Evolutionary conservation across 2,329 filamentous ascomycete genomes (phyloP).

Genomic region (Stachybotrys chlorohalonatus): DNA sequence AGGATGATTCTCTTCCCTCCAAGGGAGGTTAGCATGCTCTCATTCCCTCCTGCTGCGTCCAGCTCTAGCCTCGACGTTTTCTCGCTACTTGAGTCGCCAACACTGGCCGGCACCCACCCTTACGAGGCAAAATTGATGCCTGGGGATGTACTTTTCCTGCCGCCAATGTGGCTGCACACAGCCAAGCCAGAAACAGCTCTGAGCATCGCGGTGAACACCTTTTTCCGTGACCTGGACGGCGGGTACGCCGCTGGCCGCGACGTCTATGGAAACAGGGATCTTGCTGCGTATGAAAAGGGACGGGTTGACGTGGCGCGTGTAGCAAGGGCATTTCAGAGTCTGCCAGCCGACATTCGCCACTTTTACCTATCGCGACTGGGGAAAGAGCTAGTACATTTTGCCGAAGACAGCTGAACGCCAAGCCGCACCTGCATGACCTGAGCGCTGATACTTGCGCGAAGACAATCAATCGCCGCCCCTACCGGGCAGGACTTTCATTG

Average conservation of each 20-base stretch:
- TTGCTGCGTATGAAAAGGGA: slow-evolving; percentile 77
- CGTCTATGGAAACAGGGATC: slow-evolving; percentile 80
- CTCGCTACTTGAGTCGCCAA: slow-evolving; percentile 28
- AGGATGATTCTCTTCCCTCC: slow-evolving; percentile 71
- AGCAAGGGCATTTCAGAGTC: slow-evolving; percentile 48
- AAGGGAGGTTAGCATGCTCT: slow-evolving; percentile 58
- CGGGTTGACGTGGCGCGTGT: slow-evolving; percentile 64
- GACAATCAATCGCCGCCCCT: not conserved
- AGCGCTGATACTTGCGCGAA: too few relatives aligned
- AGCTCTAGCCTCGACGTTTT: slow-evolving; percentile 74
- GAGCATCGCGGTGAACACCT: slow-evolving; percentile 81
- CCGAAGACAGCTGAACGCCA: slow-evolving; percentile 6
- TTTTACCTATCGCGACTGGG: slow-evolving; percentile 71
- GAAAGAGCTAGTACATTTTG: slow-evolving; percentile 45
- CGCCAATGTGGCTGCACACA: slow-evolving; percentile 77
- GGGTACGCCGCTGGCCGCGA: slow-evolving; percentile 69
- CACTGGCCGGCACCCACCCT: slow-evolving; percentile 45
- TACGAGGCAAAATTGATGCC: slow-evolving; percentile 56
- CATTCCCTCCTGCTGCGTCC: slow-evolving; percentile 67
- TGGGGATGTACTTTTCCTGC: slow-evolving; percentile 73
- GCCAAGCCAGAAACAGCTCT: slow-evolving; percentile 47
- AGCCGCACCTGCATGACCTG: too few relatives aligned
- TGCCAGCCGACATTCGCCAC: slow-evolving; percentile 56
- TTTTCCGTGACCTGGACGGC: slow-evolving; percentile 63
- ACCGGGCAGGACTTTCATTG: too few relatives aligned